Conservation (phyloP, 2,329 filamentous ascomycete species). For the Fusarium lyarnte region DNA sequence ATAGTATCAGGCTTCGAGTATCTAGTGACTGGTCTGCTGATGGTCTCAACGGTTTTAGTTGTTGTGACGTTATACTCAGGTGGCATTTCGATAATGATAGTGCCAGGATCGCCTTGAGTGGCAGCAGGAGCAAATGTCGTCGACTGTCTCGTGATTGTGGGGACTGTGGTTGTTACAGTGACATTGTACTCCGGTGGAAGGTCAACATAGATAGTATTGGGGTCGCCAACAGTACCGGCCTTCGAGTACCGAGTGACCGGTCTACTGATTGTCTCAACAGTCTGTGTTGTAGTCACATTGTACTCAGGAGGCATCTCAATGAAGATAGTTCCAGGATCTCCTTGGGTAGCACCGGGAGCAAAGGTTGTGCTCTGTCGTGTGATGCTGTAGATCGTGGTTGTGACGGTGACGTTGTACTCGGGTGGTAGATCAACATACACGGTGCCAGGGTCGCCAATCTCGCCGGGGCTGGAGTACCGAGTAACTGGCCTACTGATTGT, state of each 20-base stretch:
- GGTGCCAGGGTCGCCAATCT: constrained; percentile 16
- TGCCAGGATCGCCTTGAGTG: constrained; percentile 19
- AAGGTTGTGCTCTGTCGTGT: constrained; percentile 6
- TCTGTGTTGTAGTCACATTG: constrained; percentile 14
- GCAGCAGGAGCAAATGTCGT: constrained; percentile 10
- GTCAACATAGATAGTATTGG: constrained; percentile 11
- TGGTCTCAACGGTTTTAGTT: constrained; percentile 11
- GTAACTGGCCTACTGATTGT: constrained; percentile 12
- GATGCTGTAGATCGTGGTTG: background rate
- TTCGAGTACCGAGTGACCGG: constrained; percentile 3
- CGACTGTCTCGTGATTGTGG: background rate
- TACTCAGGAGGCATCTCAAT: constrained; percentile 7
- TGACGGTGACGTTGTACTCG: constrained; percentile 24
- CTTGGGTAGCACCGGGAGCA: constrained; percentile 1
- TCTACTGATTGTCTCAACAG: constrained; percentile 7
- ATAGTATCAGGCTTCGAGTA: background rate
- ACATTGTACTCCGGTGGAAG: constrained; percentile 17
- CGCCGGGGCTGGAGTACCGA: constrained; percentile 1
- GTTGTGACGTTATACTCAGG: constrained; percentile 14
- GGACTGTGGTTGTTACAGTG: constrained; percentile 1
- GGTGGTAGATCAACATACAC: constrained; percentile 16
- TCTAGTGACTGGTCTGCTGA: constrained; percentile 6
- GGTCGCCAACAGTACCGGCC: constrained; percentile 2
- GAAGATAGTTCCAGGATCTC: constrained; percentile 14
- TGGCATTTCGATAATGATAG: constrained; percentile 8